Evolutionary conservation across 129 eudicot species (phyloP).

Genomic region (Solidago caesia): DNA sequence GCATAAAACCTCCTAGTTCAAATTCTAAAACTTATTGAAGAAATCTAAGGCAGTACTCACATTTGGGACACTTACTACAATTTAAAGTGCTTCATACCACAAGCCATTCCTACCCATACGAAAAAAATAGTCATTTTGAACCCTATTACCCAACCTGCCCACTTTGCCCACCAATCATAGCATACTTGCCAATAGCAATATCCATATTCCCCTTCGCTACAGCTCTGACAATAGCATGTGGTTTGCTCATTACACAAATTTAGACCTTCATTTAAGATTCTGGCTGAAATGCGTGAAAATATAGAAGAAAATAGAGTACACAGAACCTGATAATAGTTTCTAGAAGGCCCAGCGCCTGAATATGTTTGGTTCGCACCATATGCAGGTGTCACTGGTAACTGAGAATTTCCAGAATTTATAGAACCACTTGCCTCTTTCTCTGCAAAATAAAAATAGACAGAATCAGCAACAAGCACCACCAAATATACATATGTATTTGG

Average conservation of each 20-base stretch:
- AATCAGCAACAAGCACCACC: not conserved
- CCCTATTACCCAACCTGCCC: not conserved
- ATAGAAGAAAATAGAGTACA: constrained; percentile 1
- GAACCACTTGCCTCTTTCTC: constrained; percentile 50
- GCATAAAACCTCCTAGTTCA: not conserved
- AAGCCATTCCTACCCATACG: too few species aligned
- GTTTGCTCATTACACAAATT: not conserved
- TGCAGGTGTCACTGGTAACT: constrained; percentile 33
- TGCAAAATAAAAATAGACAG: constrained; percentile 25
- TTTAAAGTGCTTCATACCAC: too few species aligned
- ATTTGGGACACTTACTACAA: not conserved
- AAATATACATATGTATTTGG: not conserved
- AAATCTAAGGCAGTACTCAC: not conserved
- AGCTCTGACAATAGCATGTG: not conserved
- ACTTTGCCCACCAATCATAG: constrained; percentile 2
- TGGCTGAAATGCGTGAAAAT: not conserved
- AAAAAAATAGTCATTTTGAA: not conserved
- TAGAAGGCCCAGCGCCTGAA: constrained; percentile 51
- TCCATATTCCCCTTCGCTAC: constrained; percentile 1
- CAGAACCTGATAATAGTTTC: constrained; percentile 56
- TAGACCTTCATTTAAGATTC: not conserved
- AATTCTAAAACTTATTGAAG: not conserved
- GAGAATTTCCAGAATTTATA: constrained; percentile 39
- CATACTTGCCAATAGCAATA: constrained; percentile 6
- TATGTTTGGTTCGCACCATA: constrained; percentile 48